These are phyloP conservation scores for Septoria linicola DNA, from an alignment of 2,329 filamentous ascomycete species.

Conservation along the genomic window DNA sequence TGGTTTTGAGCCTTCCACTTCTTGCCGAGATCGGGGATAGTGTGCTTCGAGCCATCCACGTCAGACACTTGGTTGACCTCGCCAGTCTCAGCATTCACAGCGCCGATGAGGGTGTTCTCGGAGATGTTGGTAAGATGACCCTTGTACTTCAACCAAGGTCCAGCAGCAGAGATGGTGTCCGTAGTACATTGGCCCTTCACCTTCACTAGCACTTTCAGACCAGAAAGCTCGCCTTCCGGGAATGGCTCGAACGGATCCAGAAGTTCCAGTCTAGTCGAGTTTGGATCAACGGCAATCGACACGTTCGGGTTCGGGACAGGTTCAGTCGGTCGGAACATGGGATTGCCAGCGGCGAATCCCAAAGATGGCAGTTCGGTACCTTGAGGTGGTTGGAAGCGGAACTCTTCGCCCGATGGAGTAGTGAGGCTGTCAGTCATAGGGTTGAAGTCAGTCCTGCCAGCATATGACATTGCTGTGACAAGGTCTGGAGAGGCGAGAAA, in stretches of 20 bases:
- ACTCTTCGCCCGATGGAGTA: slow-evolving; percentile 73
- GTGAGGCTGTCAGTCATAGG: slow-evolving; percentile 82
- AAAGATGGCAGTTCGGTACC: slow-evolving; percentile 62
- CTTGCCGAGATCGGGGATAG: slow-evolving; percentile 83
- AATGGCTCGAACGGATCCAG: slow-evolving; percentile 89
- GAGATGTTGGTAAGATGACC: slow-evolving; percentile 97
- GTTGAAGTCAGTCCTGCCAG: slow-evolving; percentile 92
- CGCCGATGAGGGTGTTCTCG: slow-evolving; percentile 95
- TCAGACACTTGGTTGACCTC: slow-evolving; percentile 94
- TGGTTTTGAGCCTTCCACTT: slow-evolving; percentile 74
- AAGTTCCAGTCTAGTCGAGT: slow-evolving; percentile 84
- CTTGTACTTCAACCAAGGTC: slow-evolving; percentile 99
- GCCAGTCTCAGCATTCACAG: slow-evolving; percentile 84
- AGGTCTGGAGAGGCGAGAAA: slow-evolving; percentile 96
- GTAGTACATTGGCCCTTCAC: slow-evolving; percentile 98
- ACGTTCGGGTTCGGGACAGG: slow-evolving; percentile 69
- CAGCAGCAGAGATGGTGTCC: slow-evolving; percentile 95
- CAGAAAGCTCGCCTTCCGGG: slow-evolving; percentile 67
- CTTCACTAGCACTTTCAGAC: slow-evolving; percentile 87
- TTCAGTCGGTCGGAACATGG: slow-evolving; percentile 69
- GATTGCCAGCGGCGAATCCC: slow-evolving; percentile 79
- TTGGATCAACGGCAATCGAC: slow-evolving; percentile 75
- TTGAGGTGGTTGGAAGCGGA: slow-evolving; percentile 77
- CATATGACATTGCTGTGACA: slow-evolving; percentile 93
- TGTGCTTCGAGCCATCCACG: slow-evolving; percentile 63